phyloP scores from a whole-genome alignment of 2,329 filamentous ascomycete species.

The Zalaria obscura region DNA sequence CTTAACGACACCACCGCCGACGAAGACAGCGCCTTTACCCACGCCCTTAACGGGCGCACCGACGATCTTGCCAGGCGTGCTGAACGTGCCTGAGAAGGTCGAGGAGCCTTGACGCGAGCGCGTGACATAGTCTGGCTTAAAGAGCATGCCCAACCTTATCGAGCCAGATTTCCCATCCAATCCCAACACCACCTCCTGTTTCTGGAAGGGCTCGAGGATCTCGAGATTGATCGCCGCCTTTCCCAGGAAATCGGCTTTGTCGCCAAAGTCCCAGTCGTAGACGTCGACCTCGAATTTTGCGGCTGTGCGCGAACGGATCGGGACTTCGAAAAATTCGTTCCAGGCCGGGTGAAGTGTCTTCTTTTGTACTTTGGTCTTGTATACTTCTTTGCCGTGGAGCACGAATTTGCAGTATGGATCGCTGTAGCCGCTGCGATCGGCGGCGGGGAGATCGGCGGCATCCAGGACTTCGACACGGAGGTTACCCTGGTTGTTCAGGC shows the following conservation, averaged over 20 bases:
- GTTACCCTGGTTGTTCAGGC: slow-evolving; percentile 97
- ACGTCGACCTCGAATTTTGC: slow-evolving; percentile 73
- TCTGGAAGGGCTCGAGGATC: slow-evolving; percentile 70
- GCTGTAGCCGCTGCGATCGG: slow-evolving; percentile 91
- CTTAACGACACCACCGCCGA: slow-evolving; percentile 70
- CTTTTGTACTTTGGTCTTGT: slow-evolving; percentile 93
- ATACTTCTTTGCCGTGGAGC: slow-evolving; percentile 75
- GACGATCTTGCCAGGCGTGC: slow-evolving; percentile 74
- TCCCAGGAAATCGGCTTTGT: slow-evolving; percentile 86
- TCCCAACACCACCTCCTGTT: slow-evolving; percentile 57
- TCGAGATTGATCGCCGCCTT: slow-evolving; percentile 61
- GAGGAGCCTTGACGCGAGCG: slow-evolving; percentile 78
- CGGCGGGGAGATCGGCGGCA: slow-evolving; percentile 73
- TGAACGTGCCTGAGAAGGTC: slow-evolving; percentile 85
- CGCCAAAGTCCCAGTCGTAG: slow-evolving; percentile 93
- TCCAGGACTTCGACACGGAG: slow-evolving; percentile 89
- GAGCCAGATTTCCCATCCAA: slow-evolving; percentile 84
- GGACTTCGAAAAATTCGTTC: slow-evolving; percentile 90
- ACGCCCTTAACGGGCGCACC: slow-evolving; percentile 91
- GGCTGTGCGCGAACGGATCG: slow-evolving; percentile 68
- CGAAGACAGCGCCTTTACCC: slow-evolving; percentile 56
- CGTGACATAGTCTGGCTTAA: slow-evolving; percentile 84
- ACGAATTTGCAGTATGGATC: slow-evolving; percentile 95
- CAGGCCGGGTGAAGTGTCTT: slow-evolving; percentile 89
- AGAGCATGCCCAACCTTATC: slow-evolving; percentile 71